Conservation (phyloP, 2,329 filamentous ascomycete species). For the Pseudogymnoascus sp. region DNA sequence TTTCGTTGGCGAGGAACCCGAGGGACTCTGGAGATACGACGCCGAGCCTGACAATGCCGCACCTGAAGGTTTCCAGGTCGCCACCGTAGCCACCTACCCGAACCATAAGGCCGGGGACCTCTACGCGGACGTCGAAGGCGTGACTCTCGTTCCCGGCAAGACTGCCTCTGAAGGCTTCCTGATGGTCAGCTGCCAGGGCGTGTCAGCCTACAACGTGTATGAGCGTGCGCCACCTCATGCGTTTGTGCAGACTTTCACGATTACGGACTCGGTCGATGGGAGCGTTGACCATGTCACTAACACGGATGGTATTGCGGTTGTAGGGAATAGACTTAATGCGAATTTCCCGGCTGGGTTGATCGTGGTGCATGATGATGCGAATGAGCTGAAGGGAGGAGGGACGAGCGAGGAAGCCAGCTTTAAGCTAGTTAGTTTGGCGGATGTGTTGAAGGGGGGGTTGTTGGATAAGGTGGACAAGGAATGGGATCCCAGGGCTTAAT, state of each 20-base stretch:
- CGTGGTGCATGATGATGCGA: constrained; percentile 47
- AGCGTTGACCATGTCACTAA: constrained; percentile 44
- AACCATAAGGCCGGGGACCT: constrained; percentile 33
- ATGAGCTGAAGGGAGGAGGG: constrained; percentile 39
- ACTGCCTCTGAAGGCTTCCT: constrained; percentile 40
- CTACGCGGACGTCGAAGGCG: constrained; percentile 47
- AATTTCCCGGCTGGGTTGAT: constrained; percentile 39
- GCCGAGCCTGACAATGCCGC: constrained; percentile 40
- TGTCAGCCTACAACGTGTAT: constrained; percentile 46
- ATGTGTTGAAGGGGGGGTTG: constrained; percentile 23
- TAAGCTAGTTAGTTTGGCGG: constrained; percentile 39
- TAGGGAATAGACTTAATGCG: constrained; percentile 22
- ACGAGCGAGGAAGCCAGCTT: constrained; percentile 42
- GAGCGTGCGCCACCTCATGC: constrained; percentile 40
- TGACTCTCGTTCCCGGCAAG: constrained; percentile 42
- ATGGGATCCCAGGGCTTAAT: constrained; percentile 32
- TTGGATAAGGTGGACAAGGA: constrained; percentile 31
- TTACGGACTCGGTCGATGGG: constrained; percentile 35
- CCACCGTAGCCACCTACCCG: constrained; percentile 31
- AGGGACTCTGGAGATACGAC: constrained; percentile 44
- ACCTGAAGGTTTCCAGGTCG: constrained; percentile 30
- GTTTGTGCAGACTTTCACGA: constrained; percentile 42
- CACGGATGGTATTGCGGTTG: constrained; percentile 42
- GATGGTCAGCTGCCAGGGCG: constrained; percentile 45
- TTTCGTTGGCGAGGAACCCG: constrained; percentile 45